Evolutionary conservation across 257 asterid genomes (phyloP).

Genomic region (Verbena officinalis): DNA sequence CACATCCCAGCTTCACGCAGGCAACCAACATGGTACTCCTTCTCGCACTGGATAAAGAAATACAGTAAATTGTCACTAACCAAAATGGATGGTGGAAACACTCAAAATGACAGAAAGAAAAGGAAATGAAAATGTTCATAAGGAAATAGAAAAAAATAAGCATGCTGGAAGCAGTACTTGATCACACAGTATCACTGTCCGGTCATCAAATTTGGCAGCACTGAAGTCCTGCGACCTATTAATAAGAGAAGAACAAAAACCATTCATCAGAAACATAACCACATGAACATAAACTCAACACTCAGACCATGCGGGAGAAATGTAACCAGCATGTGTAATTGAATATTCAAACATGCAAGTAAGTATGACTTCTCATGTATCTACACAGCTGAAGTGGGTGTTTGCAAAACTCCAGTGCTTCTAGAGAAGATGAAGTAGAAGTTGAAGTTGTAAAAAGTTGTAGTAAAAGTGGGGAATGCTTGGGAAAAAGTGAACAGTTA

Average conservation of each 20-base stretch:
- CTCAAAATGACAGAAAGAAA: conserved; percentile 2
- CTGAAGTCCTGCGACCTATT: conserved; percentile 92
- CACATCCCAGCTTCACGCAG: conserved; percentile 77
- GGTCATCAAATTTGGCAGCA: conserved; percentile 86
- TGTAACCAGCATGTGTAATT: conserved; percentile 7
- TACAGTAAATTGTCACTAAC: conserved; percentile 5
- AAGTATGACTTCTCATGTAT: too few relatives aligned
- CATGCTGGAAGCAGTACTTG: conserved; percentile 55
- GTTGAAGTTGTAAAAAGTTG: too few relatives aligned
- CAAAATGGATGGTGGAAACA: conserved; percentile 7
- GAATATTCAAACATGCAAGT: background rate
- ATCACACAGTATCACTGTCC: conserved; percentile 91
- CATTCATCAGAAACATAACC: conserved; percentile 2
- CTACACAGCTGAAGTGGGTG: too few relatives aligned
- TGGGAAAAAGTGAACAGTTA: too few relatives aligned
- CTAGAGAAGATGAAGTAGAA: too few relatives aligned
- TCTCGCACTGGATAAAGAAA: conserved; percentile 74
- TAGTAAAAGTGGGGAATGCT: too few relatives aligned
- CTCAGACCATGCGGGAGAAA: conserved; percentile 1
- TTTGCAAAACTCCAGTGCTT: too few relatives aligned
- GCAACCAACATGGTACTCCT: conserved; percentile 99
- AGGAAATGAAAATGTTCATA: background rate
- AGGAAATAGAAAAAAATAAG: background rate
- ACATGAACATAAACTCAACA: conserved; percentile 16
- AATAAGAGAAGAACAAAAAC: conserved; percentile 26